A percentile compares a stretch with the other conserved stretches of the same genome.
These are phyloP conservation scores for Metahyphopichia silvanorum DNA, from an alignment of 805 yeast genomes.

Conservation along the genomic window DNA sequence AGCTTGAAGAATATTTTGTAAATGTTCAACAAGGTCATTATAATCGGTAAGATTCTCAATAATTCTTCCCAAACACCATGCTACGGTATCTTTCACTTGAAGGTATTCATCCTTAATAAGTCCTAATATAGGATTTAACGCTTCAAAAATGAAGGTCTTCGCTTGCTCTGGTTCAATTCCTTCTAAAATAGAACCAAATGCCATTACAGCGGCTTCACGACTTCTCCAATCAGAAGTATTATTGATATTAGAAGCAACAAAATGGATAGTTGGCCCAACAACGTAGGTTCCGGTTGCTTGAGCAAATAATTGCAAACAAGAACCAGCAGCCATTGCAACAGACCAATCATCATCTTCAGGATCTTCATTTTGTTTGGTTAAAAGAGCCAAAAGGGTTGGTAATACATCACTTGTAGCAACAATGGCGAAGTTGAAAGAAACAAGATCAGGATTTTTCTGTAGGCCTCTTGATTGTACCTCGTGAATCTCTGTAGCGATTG, in stretches of 20 bases:
- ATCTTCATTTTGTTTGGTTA: constrained; percentile 88
- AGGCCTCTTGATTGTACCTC: constrained; percentile 35
- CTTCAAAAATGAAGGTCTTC: constrained; percentile 69
- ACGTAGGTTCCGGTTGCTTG: constrained; percentile 85
- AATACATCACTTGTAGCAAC: constrained; percentile 81
- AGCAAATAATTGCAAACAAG: constrained; percentile 91
- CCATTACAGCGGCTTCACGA: constrained; percentile 98
- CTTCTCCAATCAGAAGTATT: constrained; percentile 61
- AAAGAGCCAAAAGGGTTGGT: constrained; percentile 76
- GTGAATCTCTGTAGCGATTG: constrained; percentile 64
- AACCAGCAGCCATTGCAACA: constrained; percentile 98
- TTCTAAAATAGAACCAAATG: constrained; percentile 93
- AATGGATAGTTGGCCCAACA: constrained; percentile 77
- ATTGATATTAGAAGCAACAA: constrained; percentile 72
- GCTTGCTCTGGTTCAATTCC: constrained; percentile 83
- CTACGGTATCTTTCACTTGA: constrained; percentile 94
- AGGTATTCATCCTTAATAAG: constrained; percentile 72
- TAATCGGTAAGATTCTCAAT: constrained; percentile 84
- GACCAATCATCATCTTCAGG: constrained; percentile 97
- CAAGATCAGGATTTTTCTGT: constrained; percentile 38
- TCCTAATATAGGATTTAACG: constrained; percentile 71
- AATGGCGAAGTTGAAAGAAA: constrained; percentile 76
- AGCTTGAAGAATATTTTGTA: constrained; percentile 72
- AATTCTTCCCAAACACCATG: constrained; percentile 97
- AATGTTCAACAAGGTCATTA: constrained; percentile 58